A percentile compares a stretch with the other conserved stretches of the same genome.
phyloP scores from a whole-genome alignment of 768 basidiomycete species.

The Kwoniella heveanensis region DNA sequence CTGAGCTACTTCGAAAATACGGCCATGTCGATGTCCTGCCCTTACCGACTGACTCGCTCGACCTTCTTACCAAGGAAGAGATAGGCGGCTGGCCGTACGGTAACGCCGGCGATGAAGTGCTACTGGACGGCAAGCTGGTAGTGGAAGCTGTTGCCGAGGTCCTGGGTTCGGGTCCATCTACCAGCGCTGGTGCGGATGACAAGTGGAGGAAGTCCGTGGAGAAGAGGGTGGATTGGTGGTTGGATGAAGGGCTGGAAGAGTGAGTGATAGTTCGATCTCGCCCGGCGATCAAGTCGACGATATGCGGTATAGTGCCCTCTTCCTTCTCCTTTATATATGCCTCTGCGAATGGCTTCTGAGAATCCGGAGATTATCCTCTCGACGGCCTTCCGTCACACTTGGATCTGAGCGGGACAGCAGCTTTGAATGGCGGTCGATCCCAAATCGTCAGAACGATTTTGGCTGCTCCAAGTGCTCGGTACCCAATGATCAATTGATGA shows the following conservation, averaged over 20 bases:
- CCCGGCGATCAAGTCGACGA: neutral
- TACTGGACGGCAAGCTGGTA: constrained; percentile 41
- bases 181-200: constrained; percentile 27
- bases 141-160: constrained; percentile 21
- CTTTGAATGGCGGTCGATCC: too few species aligned
- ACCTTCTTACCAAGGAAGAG: constrained; percentile 25
- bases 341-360: too few species aligned
- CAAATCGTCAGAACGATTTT: too few species aligned
- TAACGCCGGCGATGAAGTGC: constrained; percentile 54
- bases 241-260: constrained; percentile 62
- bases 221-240: constrained; percentile 87
- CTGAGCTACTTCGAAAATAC: constrained; percentile 88
- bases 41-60: constrained; percentile 19
- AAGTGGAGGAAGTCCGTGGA: constrained; percentile 49
- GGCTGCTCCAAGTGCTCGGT: too few species aligned
- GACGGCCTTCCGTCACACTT: too few species aligned
- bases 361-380: too few species aligned
- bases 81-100: constrained; percentile 43
- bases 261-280: constrained; percentile 19
- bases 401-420: too few species aligned
- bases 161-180: too few species aligned
- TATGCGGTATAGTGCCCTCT: too few species aligned
- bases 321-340: too few species aligned
- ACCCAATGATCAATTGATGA: neutral
- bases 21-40: constrained; percentile 84